Conservation (phyloP, 495 filamentous ascomycete species). For the Cercophora scortea region DNA sequence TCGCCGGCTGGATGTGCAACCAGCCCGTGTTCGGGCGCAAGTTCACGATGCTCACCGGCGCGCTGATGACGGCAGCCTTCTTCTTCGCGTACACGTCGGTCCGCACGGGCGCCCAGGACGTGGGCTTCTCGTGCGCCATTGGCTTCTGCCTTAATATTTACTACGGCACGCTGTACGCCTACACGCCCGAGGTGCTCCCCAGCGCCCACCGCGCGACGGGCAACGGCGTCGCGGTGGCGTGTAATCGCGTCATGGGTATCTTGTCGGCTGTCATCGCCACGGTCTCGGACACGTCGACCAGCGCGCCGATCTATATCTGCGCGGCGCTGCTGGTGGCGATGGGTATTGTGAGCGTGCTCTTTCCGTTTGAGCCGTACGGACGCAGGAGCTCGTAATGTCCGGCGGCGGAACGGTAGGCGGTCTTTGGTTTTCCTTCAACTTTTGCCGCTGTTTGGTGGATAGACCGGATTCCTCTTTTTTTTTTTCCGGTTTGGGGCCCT, state of each 20-base stretch:
- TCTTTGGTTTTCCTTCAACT: no score
- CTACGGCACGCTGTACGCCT: constrained; percentile 65
- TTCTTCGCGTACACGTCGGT: constrained; percentile 66
- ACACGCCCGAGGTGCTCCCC: constrained; percentile 52
- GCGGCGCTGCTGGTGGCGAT: constrained; percentile 58
- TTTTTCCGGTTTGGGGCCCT: no score
- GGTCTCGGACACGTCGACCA: constrained; percentile 48
- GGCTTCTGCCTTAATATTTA: constrained; percentile 63
- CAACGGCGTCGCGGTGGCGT: constrained; percentile 60
- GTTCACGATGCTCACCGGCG: constrained; percentile 61
- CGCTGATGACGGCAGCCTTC: constrained; percentile 53
- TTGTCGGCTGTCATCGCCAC: constrained; percentile 58
- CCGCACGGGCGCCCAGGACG: constrained; percentile 47
- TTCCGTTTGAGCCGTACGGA: constrained; percentile 69
- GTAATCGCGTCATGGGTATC: constrained; percentile 68
- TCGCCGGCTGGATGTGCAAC: constrained; percentile 58
- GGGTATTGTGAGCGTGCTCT: constrained; percentile 49
- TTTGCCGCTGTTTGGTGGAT: no score
- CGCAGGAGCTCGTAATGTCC: constrained; percentile 49
- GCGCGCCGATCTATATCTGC: constrained; percentile 62
- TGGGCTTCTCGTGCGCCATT: constrained; percentile 60
- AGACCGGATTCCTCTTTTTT: no score
- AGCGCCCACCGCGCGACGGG: constrained; percentile 63
- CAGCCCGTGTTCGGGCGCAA: constrained; percentile 48
- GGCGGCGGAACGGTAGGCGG: no score